Evolutionary conservation across 805 yeast species (phyloP).

Genomic region (Torulaspora delbrueckii): DNA sequence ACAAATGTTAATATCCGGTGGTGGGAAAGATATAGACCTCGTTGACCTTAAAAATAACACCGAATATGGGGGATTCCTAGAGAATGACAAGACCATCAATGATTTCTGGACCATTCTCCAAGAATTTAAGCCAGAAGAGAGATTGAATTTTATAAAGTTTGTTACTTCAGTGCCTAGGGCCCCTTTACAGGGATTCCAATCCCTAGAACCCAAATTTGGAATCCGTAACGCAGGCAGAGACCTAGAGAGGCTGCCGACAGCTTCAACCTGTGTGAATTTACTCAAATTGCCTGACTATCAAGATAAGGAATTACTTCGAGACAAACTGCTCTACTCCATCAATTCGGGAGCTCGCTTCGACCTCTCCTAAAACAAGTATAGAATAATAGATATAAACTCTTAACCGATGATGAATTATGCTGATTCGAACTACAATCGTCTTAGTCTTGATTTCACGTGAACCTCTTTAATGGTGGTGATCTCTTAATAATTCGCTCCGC

Average conservation of each 20-base stretch:
- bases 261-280: constrained; percentile 89
- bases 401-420: not conserved
- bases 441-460: constrained; percentile 5
- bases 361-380: constrained; percentile 42
- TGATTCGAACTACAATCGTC: not conserved
- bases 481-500: not conserved
- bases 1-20: constrained; percentile 81
- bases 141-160: constrained; percentile 67
- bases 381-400: not conserved
- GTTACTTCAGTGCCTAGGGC: constrained; percentile 91
- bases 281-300: constrained; percentile 80
- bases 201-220: constrained; percentile 73
- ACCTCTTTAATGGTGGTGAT: constrained; percentile 1
- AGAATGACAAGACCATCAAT: constrained; percentile 51
- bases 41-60: constrained; percentile 61
- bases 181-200: constrained; percentile 80
- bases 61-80: constrained; percentile 59
- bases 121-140: constrained; percentile 61
- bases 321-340: constrained; percentile 73
- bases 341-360: constrained; percentile 85
- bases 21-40: constrained; percentile 61
- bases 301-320: constrained; percentile 49
- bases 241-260: constrained; percentile 68
- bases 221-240: constrained; percentile 62
- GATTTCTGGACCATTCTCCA: constrained; percentile 72